Evolutionary conservation across 108 stramenopile genomes (phyloP).

Genomic region (Craspedostauros australis): DNA sequence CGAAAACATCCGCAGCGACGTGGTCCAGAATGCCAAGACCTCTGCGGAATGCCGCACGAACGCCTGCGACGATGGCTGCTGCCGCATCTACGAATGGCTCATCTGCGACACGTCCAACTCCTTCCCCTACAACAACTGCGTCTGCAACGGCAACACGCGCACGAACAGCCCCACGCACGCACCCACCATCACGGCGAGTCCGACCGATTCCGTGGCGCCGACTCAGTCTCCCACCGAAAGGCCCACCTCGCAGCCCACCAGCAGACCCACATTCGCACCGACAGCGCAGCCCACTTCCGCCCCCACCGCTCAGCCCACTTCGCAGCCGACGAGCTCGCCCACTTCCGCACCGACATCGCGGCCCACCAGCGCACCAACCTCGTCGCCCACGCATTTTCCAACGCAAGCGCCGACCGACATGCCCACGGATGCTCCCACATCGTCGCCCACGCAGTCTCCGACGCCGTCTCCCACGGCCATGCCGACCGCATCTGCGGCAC

Average conservation of each 20-base stretch:
- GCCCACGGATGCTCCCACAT: neutral
- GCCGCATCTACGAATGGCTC: neutral
- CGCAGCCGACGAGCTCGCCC: neutral
- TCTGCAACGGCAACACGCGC: neutral
- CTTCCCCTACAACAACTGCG: neutral
- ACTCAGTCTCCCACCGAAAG: neutral
- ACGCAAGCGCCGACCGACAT: neutral
- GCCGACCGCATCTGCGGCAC: neutral
- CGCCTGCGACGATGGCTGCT: neutral
- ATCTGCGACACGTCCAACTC: neutral
- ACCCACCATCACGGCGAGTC: no score
- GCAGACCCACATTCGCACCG: no score
- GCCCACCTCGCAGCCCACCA: no score
- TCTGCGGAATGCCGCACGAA: neutral
- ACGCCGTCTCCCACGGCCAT: neutral
- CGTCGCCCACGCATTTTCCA: neutral
- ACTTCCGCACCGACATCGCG: neutral
- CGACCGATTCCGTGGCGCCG: no score
- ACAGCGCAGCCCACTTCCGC: no score
- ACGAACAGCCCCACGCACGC: no score
- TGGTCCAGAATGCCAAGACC: neutral
- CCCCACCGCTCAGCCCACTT: neutral
- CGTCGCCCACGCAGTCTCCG: neutral
- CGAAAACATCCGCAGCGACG: no score
- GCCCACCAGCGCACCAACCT: neutral